Base-by-base conservation (phyloP, 2,329 filamentous ascomycete genomes). In the Trichoderma cornu-damae region DNA sequence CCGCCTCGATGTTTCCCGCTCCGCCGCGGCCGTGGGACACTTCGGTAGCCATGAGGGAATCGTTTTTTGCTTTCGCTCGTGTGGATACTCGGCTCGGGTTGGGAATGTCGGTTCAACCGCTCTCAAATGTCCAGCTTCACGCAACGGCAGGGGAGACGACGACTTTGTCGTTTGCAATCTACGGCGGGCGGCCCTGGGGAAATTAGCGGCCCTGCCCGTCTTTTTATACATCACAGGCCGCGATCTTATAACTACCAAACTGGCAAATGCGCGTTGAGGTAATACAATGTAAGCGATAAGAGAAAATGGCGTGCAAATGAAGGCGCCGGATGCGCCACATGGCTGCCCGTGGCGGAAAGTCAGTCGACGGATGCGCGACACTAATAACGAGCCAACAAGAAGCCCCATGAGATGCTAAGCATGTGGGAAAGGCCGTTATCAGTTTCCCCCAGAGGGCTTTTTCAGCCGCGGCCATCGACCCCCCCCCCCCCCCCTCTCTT, bases 11-110 rank as follows among this genome's bases (percentile, higher is more conserved):
- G 70, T 86, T 86, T 65, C 83, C 83, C 18, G 79, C 80, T 63
- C 82, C 82, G 59, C 82, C 82, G 61, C 82, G 79, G 63, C 82
- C 82, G 72, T 84, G 81, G 14, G 81, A 84, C 52, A 83, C 77
- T 67, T 83, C 80, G 52, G 72, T 52, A 1, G 69, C 52, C 71
- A 73, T 74, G 40, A 37, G 9, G 4, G 4, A 3, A 6, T 6
- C 24, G 43, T 30, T 1, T n/a, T 30, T 30, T n/a, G n/a, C 7
- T 32, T 3, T 20, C 12, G 4, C 7, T 2, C 9, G 37, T 42
- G 18, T 20, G 26, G 12, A n/a, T 22, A 12, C 12, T 42, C 28
- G 24, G 12, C 18, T 42, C 3, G 3, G n/a, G 9, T 3, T 18
- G 9, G 8, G 22, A n/a, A 12, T 26, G n/a, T 40, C 22, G 24